Conservation (phyloP, 495 filamentous ascomycete species). For the Aspergillus bertholletiae region DNA sequence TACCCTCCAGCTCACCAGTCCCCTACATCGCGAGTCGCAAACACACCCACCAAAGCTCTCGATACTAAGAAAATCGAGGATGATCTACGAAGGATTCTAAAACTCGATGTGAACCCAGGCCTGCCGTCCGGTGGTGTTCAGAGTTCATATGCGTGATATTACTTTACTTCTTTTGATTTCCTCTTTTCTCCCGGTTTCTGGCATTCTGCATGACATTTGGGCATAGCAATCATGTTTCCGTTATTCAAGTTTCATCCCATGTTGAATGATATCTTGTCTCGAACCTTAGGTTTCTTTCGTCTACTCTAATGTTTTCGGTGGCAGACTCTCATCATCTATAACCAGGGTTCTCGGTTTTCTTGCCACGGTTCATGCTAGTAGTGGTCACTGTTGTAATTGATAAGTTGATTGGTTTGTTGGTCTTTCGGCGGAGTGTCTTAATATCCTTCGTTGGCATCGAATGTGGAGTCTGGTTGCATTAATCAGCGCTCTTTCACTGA, state of each 20-base stretch:
- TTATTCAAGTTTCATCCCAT: not conserved
- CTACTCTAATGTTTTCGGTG: not conserved
- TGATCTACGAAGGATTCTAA: conserved; percentile 52
- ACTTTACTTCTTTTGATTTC: not conserved
- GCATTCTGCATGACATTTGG: not conserved
- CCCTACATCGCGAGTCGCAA: conserved; percentile 18
- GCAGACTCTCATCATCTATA: not conserved
- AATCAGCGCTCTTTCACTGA: conserved; percentile 8
- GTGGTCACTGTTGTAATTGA: conserved; percentile 10
- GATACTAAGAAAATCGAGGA: conserved; percentile 51
- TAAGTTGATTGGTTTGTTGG: conserved; percentile 10
- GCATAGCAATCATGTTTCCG: not conserved
- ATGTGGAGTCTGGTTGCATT: conserved; percentile 21
- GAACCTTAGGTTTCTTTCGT: not conserved
- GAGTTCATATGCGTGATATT: conserved; percentile 35
- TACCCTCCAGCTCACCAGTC: conserved; percentile 23
- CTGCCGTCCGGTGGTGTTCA: conserved; percentile 32
- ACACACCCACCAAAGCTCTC: conserved; percentile 21
- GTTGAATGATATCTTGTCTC: not conserved
- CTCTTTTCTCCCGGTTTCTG: not conserved
- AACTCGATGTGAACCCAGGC: conserved; percentile 35
- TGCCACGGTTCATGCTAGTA: conserved; percentile 9
- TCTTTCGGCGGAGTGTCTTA: conserved; percentile 8
- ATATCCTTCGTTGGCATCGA: conserved; percentile 20
- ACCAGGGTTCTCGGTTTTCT: conserved; percentile 14